These are phyloP conservation scores for Pyrenula massariospora DNA, from an alignment of 495 filamentous ascomycete genomes.

Conservation along the genomic window DNA sequence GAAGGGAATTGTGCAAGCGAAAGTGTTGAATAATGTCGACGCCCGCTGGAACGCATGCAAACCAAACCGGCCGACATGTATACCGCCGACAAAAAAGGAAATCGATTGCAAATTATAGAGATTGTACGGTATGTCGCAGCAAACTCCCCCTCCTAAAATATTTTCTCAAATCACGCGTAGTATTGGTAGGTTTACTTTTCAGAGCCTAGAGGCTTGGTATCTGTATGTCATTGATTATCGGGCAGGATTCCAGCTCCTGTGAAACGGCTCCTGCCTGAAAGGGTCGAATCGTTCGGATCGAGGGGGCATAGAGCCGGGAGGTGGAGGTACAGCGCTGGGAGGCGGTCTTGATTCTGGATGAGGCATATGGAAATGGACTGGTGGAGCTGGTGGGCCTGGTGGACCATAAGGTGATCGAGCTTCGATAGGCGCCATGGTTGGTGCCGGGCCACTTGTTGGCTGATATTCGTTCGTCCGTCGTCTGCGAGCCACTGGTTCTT, in stretches of 20 bases:
- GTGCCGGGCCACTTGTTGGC: neutral
- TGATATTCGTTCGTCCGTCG: neutral
- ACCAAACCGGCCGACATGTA: neutral
- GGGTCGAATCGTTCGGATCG: neutral
- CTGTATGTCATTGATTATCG: neutral
- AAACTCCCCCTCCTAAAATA: no score
- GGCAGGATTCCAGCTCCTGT: constrained; percentile 1
- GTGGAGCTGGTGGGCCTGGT: neutral
- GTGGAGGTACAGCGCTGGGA: neutral
- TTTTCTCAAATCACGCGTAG: no score
- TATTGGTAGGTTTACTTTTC: no score
- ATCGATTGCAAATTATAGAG: neutral
- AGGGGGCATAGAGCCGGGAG: neutral
- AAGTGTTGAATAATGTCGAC: neutral
- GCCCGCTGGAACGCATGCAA: neutral
- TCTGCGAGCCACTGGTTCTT: neutral
- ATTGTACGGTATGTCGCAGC: neutral
- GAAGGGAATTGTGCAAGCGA: neutral
- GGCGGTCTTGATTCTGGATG: neutral
- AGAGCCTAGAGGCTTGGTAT: no score
- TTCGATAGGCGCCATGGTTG: neutral
- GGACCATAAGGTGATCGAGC: neutral
- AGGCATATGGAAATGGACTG: neutral
- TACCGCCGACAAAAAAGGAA: no score
- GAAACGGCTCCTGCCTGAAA: neutral